Evolutionary conservation across 2,329 filamentous ascomycete genomes (phyloP).

Genomic region (Aspergillus carbonarius): DNA sequence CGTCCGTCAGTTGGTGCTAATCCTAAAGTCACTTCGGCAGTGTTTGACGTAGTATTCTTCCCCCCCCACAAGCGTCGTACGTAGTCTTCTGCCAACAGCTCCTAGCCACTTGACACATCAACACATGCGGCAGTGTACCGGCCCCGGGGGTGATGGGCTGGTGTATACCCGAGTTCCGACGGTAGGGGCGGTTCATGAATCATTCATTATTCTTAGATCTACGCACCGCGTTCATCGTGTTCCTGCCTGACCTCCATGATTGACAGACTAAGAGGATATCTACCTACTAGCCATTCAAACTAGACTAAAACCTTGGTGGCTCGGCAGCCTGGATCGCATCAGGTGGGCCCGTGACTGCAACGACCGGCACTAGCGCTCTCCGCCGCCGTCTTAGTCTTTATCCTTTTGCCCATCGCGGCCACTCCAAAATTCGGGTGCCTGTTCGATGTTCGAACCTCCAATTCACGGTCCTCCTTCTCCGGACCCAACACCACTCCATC

Average conservation of each 20-base stretch:
- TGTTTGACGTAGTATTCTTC: background rate
- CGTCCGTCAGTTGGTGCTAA: background rate
- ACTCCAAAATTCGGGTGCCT: conserved; percentile 2
- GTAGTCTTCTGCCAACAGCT: background rate
- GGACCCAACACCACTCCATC: too few species aligned
- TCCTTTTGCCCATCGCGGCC: background rate
- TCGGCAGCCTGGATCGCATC: background rate
- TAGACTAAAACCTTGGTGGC: background rate
- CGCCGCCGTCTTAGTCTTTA: background rate
- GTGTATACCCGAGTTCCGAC: background rate
- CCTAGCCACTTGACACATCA: background rate
- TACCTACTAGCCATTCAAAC: background rate
- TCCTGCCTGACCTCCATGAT: background rate
- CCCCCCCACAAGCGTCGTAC: background rate
- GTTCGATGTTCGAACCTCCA: background rate
- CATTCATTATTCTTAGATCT: background rate
- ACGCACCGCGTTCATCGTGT: background rate
- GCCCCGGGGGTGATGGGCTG: too few species aligned
- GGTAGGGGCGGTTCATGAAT: background rate
- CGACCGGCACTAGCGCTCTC: background rate
- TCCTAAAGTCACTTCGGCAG: background rate
- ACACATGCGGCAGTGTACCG: background rate
- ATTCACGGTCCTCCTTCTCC: background rate
- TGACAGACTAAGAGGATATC: background rate
- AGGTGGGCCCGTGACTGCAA: conserved; percentile 1